Conservation (phyloP, 768 basidiomycete genomes). For the Dacryopinax spathularia region DNA sequence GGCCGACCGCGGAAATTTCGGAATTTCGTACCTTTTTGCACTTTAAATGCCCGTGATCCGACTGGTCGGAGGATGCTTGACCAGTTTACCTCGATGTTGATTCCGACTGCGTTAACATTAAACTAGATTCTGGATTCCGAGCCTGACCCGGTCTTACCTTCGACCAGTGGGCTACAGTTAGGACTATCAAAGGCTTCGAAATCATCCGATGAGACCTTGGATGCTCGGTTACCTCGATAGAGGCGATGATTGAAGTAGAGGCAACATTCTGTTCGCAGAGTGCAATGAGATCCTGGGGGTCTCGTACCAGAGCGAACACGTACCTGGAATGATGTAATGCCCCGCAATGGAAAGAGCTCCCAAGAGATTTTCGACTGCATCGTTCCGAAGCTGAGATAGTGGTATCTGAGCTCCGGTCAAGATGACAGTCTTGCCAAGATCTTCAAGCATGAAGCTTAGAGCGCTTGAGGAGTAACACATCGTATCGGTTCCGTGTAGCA, state of each 20-base stretch:
- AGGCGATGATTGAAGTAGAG: constrained; percentile 84
- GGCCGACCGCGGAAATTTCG: background rate
- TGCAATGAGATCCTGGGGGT: background rate
- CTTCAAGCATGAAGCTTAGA: constrained; percentile 65
- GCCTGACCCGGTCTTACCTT: constrained; percentile 38
- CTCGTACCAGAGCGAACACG: background rate
- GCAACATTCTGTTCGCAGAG: constrained; percentile 45
- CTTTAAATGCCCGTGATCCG: constrained; percentile 58
- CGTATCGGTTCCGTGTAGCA: constrained; percentile 75
- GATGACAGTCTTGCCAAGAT: constrained; percentile 84
- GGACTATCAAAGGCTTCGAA: constrained; percentile 74
- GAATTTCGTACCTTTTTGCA: constrained; percentile 48
- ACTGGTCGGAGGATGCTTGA: constrained; percentile 73
- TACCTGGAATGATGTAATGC: constrained; percentile 82
- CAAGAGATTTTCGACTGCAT: constrained; percentile 85
- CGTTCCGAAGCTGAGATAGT: constrained; percentile 78
- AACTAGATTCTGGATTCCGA: background rate
- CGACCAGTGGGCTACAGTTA: constrained; percentile 67
- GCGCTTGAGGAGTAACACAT: constrained; percentile 34
- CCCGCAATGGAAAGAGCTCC: constrained; percentile 82
- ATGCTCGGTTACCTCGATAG: constrained; percentile 73
- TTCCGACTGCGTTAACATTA: constrained; percentile 46
- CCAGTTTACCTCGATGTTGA: constrained; percentile 84
- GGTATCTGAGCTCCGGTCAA: constrained; percentile 90
- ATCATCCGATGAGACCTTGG: constrained; percentile 69